Evolutionary conservation across 176 grass and related monocot genomes (phyloP).

Genomic region (Carex pumila): DNA sequence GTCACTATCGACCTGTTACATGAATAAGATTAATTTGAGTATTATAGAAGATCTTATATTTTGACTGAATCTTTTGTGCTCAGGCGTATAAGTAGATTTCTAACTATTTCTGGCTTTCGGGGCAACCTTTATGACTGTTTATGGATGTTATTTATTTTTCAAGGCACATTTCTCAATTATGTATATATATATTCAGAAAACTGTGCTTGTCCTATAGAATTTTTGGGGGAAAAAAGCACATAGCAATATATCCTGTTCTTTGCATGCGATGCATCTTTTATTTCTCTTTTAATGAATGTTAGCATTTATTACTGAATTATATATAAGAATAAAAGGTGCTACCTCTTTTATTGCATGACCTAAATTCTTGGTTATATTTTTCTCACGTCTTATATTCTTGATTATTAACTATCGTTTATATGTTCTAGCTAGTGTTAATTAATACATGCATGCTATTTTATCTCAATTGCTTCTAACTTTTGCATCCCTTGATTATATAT

Average conservation of each 20-base stretch:
- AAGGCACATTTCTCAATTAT: conserved; percentile 4
- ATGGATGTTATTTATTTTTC: conserved; percentile 1
- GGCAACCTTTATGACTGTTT: not conserved
- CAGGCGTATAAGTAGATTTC: not conserved
- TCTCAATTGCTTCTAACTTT: not conserved
- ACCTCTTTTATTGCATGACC: not conserved
- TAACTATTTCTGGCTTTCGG: conserved; percentile 7
- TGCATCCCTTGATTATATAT: not conserved
- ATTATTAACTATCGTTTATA: not conserved
- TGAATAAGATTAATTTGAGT: not conserved
- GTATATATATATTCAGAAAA: conserved; percentile 10
- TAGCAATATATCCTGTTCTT: not conserved
- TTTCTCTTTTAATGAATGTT: not conserved
- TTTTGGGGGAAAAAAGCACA: not conserved
- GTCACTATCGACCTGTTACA: not conserved
- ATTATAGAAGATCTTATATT: not conserved
- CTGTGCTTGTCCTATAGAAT: conserved; percentile 1
- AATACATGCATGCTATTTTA: not conserved
- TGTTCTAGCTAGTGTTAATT: not conserved
- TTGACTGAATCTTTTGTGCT: not conserved
- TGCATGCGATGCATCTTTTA: not conserved
- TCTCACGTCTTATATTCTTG: not conserved
- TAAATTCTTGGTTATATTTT: not conserved
- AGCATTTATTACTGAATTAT: not conserved
- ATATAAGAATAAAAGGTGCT: not conserved